phyloP scores from a whole-genome alignment of 257 asterid species.

The Nicotiana otophora region DNA sequence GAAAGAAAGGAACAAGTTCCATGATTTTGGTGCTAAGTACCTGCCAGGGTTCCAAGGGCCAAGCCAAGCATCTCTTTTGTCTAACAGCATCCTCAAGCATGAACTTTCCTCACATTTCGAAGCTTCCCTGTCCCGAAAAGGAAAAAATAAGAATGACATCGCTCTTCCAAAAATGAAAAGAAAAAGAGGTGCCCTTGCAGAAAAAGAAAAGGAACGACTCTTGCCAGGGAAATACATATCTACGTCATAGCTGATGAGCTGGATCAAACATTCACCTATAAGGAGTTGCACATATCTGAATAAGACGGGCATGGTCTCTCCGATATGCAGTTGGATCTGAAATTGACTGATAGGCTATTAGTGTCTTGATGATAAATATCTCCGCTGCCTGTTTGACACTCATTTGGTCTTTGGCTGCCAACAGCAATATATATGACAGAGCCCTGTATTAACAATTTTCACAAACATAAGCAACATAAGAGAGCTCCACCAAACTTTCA shows the following conservation, averaged over 20 bases:
- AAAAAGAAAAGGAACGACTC: neutral
- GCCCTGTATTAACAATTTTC: conserved; percentile 50
- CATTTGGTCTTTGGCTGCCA: conserved; percentile 60
- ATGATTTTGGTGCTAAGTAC: conserved; percentile 24
- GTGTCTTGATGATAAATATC: conserved; percentile 56
- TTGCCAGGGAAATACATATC: neutral
- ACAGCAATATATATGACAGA: conserved; percentile 56
- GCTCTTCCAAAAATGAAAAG: conserved; percentile 11
- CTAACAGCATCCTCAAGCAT: conserved; percentile 79
- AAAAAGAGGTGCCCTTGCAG: conserved; percentile 11
- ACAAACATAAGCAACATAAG: conserved; percentile 23
- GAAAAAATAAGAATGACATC: conserved; percentile 18
- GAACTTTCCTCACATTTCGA: conserved; percentile 87
- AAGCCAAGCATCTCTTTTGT: conserved; percentile 96
- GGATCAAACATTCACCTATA: conserved; percentile 57
- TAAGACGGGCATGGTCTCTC: conserved; percentile 71
- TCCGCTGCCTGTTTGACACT: conserved; percentile 55
- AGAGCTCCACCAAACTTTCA: neutral
- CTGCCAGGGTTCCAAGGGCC: conserved; percentile 99
- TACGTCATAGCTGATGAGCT: neutral
- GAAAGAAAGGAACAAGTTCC: conserved; percentile 8
- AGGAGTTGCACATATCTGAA: conserved; percentile 85
- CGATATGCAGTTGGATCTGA: conserved; percentile 80
- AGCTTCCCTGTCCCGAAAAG: conserved; percentile 63
- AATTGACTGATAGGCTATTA: conserved; percentile 78